Evolutionary conservation across 1,284 basidiomycete genomes (phyloP), one percentile per base, ranked within the genome.

Genomic region (Apiotrichum laibachii): DNA sequence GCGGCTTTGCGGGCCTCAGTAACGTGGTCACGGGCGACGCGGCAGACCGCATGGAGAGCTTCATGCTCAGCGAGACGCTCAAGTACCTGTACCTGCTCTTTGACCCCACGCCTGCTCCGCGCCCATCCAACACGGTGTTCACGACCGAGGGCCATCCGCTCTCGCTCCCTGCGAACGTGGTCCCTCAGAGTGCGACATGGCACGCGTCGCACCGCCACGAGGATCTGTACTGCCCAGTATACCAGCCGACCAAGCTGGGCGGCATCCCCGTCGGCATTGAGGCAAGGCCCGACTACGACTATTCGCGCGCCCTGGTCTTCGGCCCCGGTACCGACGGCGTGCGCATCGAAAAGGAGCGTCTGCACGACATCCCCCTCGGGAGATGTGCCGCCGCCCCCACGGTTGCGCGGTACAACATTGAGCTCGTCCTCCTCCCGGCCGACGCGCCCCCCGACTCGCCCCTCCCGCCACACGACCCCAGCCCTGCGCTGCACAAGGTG

Each of bases 121-220:
- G 2, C 2, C 33, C 61, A 5, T 61, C 70, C 42, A 73, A 75
- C 51, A 88, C 87, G 63, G 88, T 96, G 2, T 88, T 94, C 71
- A 91, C 91, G 1, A 97, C 93, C 0, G 93, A 97, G 76, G 93
- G 92, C 0, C 94, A 97, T 72, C 84, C 92, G n/a, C 80, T 97
- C 31, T 82, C 81, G 19, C 82, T 96, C 19, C 84, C 84, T 0
- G 73, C 65, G 13, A 67, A 82, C 47, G 79, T 84, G 47, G 77
- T 87, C 19, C 82, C 85, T 8, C 79, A 84, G 35, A 85, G 87
- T 7, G 61, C 81, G 11, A 79, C 82, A 7, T 55, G 42, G 31
- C 57, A 48, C 7, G n/a, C 21, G 5, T 55, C 49, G 39, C 85
- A 88, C 33, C 81, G 83, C 35, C 82, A 71, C 34, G 86, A 90